Conservation (phyloP, 2,329 filamentous ascomycete genomes). For the Neurospora crassa region DNA sequence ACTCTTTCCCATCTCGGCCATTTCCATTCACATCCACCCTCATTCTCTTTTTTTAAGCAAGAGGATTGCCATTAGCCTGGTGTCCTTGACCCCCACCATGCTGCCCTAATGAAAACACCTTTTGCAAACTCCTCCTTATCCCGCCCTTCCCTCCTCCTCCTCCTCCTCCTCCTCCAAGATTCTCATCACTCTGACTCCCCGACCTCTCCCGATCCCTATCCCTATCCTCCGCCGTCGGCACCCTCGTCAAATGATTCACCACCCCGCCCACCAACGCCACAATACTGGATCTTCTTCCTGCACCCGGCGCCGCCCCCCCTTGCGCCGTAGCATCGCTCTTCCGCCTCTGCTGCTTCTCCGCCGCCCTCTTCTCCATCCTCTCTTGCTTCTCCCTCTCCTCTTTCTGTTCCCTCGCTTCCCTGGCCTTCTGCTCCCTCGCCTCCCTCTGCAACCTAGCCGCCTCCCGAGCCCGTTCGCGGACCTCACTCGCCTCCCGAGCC, state of each 20-base stretch:
- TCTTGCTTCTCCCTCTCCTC: neutral
- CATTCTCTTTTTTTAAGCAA: neutral
- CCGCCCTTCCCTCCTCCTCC: constrained; percentile 23
- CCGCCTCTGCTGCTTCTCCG: neutral
- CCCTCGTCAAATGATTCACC: constrained; percentile 7
- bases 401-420: neutral
- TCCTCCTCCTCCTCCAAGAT: constrained; percentile 15
- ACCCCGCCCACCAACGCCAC: constrained; percentile 6
- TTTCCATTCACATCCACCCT: neutral
- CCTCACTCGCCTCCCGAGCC: constrained; percentile 16
- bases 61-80: neutral
- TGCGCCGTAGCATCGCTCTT: neutral
- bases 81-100: neutral
- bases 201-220: constrained; percentile 5
- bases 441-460: constrained; percentile 3
- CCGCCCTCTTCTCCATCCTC: neutral
- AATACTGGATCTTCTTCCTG: neutral
- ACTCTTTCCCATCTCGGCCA: neutral
- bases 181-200: constrained; percentile 8
- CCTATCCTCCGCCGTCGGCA: constrained; percentile 2
- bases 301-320: neutral
- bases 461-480: constrained; percentile 15
- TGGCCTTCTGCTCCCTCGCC: constrained; percentile 4
- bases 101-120: constrained; percentile 32
- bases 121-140: constrained; percentile 36